Percentiles rank a stretch among this genome's conserved stretches.
phyloP scores from a whole-genome alignment of 176 grass and related monocot genomes.

The Coix lacrymajobi region DNA sequence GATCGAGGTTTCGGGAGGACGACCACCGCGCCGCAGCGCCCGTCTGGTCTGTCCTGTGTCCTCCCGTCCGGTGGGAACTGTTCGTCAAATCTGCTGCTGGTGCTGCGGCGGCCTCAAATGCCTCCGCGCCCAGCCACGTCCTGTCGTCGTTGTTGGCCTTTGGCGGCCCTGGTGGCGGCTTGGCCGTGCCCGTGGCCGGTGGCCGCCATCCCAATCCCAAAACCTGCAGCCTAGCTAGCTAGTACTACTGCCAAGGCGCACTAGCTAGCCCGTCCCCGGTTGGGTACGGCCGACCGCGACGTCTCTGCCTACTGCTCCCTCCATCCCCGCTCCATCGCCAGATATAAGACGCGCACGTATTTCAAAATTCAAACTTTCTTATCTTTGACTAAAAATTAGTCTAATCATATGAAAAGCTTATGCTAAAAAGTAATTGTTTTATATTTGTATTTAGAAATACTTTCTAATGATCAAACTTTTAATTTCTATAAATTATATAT shows the following conservation, averaged over 20 bases:
- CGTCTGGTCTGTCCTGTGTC: neutral
- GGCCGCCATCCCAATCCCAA: neutral
- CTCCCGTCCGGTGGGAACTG: conserved; percentile 3
- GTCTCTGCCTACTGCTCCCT: neutral
- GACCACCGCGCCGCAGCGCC: neutral
- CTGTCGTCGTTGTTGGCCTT: conserved; percentile 21
- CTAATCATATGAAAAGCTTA: too few species aligned
- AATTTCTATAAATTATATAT: too few species aligned
- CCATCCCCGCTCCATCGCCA: too few species aligned
- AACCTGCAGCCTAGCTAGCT: neutral
- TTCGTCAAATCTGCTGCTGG: neutral
- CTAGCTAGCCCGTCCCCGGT: neutral
- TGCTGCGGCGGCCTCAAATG: neutral
- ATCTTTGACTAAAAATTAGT: too few species aligned
- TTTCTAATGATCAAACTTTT: too few species aligned
- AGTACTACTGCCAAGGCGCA: too few species aligned
- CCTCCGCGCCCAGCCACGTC: neutral
- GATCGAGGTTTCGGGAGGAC: neutral
- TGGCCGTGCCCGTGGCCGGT: too few species aligned
- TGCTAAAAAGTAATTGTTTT: too few species aligned
- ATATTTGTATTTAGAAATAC: too few species aligned
- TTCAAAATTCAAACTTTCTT: too few species aligned
- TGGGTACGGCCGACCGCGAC: neutral
- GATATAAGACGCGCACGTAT: too few species aligned
- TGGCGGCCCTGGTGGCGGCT: neutral